Percentiles rank a stretch among this genome's conserved stretches.
These are phyloP conservation scores for Ceratocystis diversiconidia DNA, from an alignment of 2,329 filamentous ascomycete genomes.

Conservation along the genomic window DNA sequence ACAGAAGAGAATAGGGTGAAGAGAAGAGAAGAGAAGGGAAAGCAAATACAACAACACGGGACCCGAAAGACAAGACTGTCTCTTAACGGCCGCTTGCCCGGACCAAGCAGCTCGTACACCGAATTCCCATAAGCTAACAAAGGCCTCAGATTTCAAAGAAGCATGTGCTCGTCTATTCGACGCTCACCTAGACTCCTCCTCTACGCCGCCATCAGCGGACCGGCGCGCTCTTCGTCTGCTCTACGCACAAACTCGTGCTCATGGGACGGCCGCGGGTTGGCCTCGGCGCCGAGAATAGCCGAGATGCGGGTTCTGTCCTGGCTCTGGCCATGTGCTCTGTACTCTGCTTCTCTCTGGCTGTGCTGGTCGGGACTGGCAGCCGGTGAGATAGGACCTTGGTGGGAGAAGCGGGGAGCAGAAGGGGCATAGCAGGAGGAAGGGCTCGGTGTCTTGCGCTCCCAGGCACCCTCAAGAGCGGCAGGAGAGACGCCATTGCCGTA, in stretches of 20 bases:
- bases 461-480: slow-evolving; percentile 54
- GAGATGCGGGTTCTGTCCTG: slow-evolving; percentile 48
- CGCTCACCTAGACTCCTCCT: background rate
- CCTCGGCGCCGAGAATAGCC: slow-evolving; percentile 46
- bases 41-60: slow-evolving; percentile 9
- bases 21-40: slow-evolving; percentile 12
- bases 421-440: background rate
- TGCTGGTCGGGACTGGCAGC: slow-evolving; percentile 36
- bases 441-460: slow-evolving; percentile 31
- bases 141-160: background rate
- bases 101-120: slow-evolving; percentile 3
- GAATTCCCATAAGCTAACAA: slow-evolving; percentile 9
- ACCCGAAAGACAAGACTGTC: slow-evolving; percentile 3
- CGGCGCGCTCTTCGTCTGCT: slow-evolving; percentile 32
- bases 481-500: slow-evolving; percentile 53
- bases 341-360: slow-evolving; percentile 30
- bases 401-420: slow-evolving; percentile 16
- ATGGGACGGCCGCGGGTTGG: slow-evolving; percentile 34
- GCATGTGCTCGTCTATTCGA: slow-evolving; percentile 3
- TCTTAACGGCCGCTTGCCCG: slow-evolving; percentile 7
- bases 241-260: slow-evolving; percentile 35
- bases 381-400: slow-evolving; percentile 38
- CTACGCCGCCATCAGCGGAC: background rate
- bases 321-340: slow-evolving; percentile 19
- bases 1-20: slow-evolving; percentile 10